phyloP scores from a whole-genome alignment of 1,284 basidiomycete genomes.

The Puccinia hordei region DNA sequence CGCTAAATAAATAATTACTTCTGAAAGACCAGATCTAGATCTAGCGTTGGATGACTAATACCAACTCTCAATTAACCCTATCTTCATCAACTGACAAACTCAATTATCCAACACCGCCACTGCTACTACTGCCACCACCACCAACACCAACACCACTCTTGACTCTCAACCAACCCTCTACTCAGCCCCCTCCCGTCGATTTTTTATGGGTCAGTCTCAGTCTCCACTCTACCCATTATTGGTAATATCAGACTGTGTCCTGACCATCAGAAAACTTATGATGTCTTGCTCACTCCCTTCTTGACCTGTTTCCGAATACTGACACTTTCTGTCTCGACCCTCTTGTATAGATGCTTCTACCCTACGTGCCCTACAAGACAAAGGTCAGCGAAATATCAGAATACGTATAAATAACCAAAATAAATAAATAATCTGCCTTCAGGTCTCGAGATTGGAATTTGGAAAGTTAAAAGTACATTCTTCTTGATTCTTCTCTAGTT shows the following conservation, averaged over 20 bases:
- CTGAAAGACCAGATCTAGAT: too few species aligned
- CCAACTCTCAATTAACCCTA: too few species aligned
- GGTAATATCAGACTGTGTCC: too few species aligned
- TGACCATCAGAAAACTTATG: too few species aligned
- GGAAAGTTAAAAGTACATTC: constrained; percentile 10
- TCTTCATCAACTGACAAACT: too few species aligned
- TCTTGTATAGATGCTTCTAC: constrained; percentile 34
- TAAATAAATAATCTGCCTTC: too few species aligned
- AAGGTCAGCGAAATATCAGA: constrained; percentile 19
- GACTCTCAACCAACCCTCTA: background rate
- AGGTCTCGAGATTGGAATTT: background rate
- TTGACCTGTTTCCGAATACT: background rate
- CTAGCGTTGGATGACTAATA: too few species aligned
- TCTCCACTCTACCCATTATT: background rate
- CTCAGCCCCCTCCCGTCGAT: background rate
- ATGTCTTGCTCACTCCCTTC: background rate
- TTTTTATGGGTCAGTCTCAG: constrained; percentile 4
- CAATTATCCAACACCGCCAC: background rate
- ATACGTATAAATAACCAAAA: too few species aligned
- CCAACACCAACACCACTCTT: too few species aligned
- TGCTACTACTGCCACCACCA: background rate
- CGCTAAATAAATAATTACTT: too few species aligned
- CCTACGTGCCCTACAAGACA: constrained; percentile 31
- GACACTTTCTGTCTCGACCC: background rate
- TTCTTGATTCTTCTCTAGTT: constrained; percentile 11